phyloP scores from a whole-genome alignment of 202 grass and related monocot species.

The Schoenoplectus triqueter region DNA sequence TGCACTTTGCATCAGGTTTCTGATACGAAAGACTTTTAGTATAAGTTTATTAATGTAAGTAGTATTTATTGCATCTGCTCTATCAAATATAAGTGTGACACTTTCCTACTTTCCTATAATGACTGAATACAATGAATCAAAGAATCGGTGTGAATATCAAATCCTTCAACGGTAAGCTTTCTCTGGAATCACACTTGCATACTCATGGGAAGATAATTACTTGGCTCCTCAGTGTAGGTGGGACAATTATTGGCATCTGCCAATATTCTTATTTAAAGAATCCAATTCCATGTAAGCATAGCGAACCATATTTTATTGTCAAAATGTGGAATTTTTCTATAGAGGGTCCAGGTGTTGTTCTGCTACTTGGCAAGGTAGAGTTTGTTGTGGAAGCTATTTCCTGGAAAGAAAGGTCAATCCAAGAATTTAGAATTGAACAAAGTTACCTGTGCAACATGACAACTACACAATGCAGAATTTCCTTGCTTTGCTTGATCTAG shows the following conservation, averaged over 20 bases:
- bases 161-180: constrained; percentile 18
- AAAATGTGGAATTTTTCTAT: constrained; percentile 22
- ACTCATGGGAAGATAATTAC: neutral
- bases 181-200: neutral
- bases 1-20: too few species aligned
- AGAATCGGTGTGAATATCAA: neutral
- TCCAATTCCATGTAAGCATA: constrained; percentile 25
- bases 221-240: neutral
- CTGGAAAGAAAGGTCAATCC: constrained; percentile 3
- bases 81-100: too few species aligned
- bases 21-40: too few species aligned
- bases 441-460: constrained; percentile 15
- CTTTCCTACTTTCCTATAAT: too few species aligned
- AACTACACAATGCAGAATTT: constrained; percentile 12
- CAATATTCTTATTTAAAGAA: constrained; percentile 23
- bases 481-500: constrained; percentile 16
- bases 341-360: constrained; percentile 17
- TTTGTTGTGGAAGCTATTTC: constrained; percentile 24
- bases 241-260: constrained; percentile 27
- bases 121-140: neutral
- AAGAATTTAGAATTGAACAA: constrained; percentile 27
- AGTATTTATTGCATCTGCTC: too few species aligned
- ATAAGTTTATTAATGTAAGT: too few species aligned
- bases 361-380: constrained; percentile 24
- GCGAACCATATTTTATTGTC: neutral